These are phyloP conservation scores for Tolypocladium ophioglossoides DNA, from an alignment of 2,329 filamentous ascomycete genomes.

Conservation along the genomic window DNA sequence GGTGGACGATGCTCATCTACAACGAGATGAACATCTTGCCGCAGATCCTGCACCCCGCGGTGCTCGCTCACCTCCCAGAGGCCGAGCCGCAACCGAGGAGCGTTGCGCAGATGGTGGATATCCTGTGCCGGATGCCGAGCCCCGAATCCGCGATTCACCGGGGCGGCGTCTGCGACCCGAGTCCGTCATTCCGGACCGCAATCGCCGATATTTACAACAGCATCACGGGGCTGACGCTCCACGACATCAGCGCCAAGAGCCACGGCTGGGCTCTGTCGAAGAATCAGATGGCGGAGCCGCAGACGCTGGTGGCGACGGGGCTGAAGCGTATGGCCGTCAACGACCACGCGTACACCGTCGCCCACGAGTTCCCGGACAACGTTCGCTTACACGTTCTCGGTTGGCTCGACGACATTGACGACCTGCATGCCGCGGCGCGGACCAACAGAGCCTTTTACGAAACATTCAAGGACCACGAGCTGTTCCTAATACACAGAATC, in stretches of 20 bases:
- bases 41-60: slow-evolving; percentile 24
- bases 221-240: slow-evolving; percentile 35
- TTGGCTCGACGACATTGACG: slow-evolving; percentile 26
- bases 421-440: slow-evolving; percentile 32
- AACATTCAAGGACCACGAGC: slow-evolving; percentile 34
- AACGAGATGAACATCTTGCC: slow-evolving; percentile 35
- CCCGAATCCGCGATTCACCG: slow-evolving; percentile 29
- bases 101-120: slow-evolving; percentile 33
- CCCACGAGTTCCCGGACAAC: slow-evolving; percentile 21
- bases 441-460: slow-evolving; percentile 31
- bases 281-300: slow-evolving; percentile 22
- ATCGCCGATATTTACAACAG: slow-evolving; percentile 42
- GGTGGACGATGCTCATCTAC: slow-evolving; percentile 42
- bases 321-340: slow-evolving; percentile 20
- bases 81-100: slow-evolving; percentile 23
- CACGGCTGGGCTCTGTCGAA: slow-evolving; percentile 40
- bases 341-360: slow-evolving; percentile 21
- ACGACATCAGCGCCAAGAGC: slow-evolving; percentile 35
- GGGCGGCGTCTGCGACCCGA: slow-evolving; percentile 38
- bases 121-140: slow-evolving; percentile 31
- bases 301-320: slow-evolving; percentile 18
- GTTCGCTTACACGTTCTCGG: slow-evolving; percentile 30
- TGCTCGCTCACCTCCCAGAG: slow-evolving; percentile 12
- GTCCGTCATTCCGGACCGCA: slow-evolving; percentile 33
- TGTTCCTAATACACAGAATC: slow-evolving; percentile 24